Conservation (phyloP, 352 stramenopile species). For the Saprolegnia parasitica region DNA sequence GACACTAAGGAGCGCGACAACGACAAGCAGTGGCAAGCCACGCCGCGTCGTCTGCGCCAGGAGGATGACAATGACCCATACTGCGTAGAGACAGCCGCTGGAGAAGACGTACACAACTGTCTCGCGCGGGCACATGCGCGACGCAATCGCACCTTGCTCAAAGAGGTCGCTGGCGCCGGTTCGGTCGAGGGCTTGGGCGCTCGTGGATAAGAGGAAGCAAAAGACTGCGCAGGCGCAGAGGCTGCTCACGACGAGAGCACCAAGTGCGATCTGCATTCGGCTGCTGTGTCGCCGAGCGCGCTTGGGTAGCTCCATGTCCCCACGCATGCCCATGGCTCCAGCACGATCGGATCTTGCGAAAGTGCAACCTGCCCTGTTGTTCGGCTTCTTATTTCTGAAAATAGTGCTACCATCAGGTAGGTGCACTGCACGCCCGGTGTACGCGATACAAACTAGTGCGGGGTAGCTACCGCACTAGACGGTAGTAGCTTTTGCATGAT, state of each 20-base stretch:
- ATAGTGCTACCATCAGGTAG: too few relatives aligned
- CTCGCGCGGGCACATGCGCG: neutral
- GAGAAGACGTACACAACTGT: slow-evolving; percentile 2
- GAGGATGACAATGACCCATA: neutral
- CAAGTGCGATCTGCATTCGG: neutral
- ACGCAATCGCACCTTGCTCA: slow-evolving; percentile 6
- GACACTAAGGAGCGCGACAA: slow-evolving; percentile 1
- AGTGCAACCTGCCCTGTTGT: too few relatives aligned
- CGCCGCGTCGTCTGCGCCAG: neutral
- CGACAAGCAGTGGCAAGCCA: neutral
- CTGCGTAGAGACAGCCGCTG: neutral
- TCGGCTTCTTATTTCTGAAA: too few relatives aligned
- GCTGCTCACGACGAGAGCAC: neutral
- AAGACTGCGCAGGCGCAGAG: neutral
- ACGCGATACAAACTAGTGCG: too few relatives aligned
- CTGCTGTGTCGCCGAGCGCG: neutral
- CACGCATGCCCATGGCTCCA: neutral
- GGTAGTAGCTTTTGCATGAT: too few relatives aligned
- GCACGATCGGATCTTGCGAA: neutral
- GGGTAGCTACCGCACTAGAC: too few relatives aligned
- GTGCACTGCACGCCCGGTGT: too few relatives aligned
- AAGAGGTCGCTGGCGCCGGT: slow-evolving; percentile 10
- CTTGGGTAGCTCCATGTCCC: neutral
- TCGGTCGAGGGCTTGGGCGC: neutral
- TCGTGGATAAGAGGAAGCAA: neutral